phyloP scores from a whole-genome alignment of 805 yeast genomes.

The Zygotorulaspora florentina region DNA sequence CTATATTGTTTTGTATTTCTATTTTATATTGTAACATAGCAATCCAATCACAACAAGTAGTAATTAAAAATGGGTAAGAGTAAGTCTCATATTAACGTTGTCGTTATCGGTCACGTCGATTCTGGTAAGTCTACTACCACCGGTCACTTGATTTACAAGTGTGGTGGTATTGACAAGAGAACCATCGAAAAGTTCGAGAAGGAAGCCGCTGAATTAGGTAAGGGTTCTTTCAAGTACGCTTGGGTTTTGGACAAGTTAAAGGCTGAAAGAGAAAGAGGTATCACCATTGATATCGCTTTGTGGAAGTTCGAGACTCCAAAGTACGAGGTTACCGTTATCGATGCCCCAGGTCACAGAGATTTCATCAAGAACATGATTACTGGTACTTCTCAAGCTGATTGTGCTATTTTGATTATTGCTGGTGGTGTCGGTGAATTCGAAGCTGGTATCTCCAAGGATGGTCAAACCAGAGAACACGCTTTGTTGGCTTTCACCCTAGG shows the following conservation, averaged over 20 bases:
- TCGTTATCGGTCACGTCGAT: constrained; percentile 99
- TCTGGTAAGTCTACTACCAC: constrained; percentile 98
- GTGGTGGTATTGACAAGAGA: constrained; percentile 99
- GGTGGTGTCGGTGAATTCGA: constrained; percentile 94
- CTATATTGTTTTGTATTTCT: constrained; percentile 1
- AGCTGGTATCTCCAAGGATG: constrained; percentile 92
- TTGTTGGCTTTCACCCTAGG: constrained; percentile 85
- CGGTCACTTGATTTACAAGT: constrained; percentile 98
- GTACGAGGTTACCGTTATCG: constrained; percentile 85
- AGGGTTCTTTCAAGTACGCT: constrained; percentile 97
- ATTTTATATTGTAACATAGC: constrained; percentile 8
- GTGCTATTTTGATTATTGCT: constrained; percentile 86
- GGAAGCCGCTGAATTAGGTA: constrained; percentile 96
- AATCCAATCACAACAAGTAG: constrained; percentile 15
- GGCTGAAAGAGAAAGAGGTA: constrained; percentile 97
- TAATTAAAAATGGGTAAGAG: constrained; percentile 70
- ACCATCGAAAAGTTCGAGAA: constrained; percentile 97
- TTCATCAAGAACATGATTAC: constrained; percentile 95
- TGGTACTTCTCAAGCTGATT: constrained; percentile 92
- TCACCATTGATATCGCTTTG: constrained; percentile 89
- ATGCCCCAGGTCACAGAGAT: constrained; percentile 96
- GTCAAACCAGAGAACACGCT: constrained; percentile 95
- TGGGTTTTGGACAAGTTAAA: constrained; percentile 94
- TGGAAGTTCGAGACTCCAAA: constrained; percentile 92
- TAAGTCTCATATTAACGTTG: constrained; percentile 98